These are phyloP conservation scores for Pythium aphanidermatum DNA, from an alignment of 352 stramenopile species.

Conservation along the genomic window DNA sequence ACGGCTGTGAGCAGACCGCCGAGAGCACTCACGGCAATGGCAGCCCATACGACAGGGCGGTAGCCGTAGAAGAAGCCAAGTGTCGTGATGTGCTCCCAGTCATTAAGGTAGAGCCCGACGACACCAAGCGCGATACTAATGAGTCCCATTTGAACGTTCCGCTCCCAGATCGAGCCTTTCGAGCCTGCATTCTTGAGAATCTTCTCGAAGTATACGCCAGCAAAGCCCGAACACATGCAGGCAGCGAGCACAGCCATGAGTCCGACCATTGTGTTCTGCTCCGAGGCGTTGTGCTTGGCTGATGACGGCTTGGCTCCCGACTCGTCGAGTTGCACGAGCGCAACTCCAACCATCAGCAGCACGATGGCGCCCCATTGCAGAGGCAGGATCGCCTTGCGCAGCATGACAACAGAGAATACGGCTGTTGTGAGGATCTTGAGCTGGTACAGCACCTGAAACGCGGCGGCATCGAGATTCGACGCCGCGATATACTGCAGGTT, in stretches of 20 bases:
- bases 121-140: constrained; percentile 60
- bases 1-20: constrained; percentile 75
- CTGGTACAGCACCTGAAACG: constrained; percentile 83
- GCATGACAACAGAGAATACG: constrained; percentile 78
- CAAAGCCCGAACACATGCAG: constrained; percentile 79
- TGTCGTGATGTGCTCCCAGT: constrained; percentile 40
- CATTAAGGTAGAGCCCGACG: constrained; percentile 55
- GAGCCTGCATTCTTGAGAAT: constrained; percentile 67
- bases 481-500: constrained; percentile 79
- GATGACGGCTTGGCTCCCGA: constrained; percentile 7
- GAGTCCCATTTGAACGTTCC: constrained; percentile 80
- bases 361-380: constrained; percentile 76
- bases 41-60: constrained; percentile 65
- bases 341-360: constrained; percentile 75
- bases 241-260: constrained; percentile 60
- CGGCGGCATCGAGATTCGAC: constrained; percentile 73
- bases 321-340: constrained; percentile 70
- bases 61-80: constrained; percentile 82
- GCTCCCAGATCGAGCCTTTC: constrained; percentile 71
- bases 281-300: constrained; percentile 7
- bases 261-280: constrained; percentile 61
- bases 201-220: constrained; percentile 84
- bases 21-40: constrained; percentile 61
- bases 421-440: constrained; percentile 87
- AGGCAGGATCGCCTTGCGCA: constrained; percentile 61